Evolutionary conservation across 176 grass and related monocot genomes (phyloP), one percentile per base, ranked within the genome.

Genomic region (Elymus sibiricus): DNA sequence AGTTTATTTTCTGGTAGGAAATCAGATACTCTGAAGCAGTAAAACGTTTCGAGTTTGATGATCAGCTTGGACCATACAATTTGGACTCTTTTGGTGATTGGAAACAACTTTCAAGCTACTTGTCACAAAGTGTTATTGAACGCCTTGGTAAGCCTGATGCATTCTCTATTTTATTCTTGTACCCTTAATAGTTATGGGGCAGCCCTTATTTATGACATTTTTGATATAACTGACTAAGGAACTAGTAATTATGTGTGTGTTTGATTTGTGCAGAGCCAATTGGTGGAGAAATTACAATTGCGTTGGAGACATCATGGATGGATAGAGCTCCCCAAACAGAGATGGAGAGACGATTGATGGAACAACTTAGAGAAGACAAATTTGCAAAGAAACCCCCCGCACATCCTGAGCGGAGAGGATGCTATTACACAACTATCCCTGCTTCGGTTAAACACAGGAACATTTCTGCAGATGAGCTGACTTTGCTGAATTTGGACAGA

Each of bases 361-460:
- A 95, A 28, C 93, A 98, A 78, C 73, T 98, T 72, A 95, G 32
- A 86, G 27, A 85, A 38, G 82, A 24, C 59, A 95, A 90, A n/a
- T 98, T 91, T 59, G 79, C 89, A 82, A 89, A 93, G 29, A 73
- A 88, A 70, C 53, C 59, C 87, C 78, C 68, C n/a, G 55, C 87
- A 68, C 77, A 64, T 32, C 79, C 77, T 84, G 78, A 89, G 79
- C 74, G 35, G 72, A 93, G 70, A 88, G 88, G 95, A 67, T 95
- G 93, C 90, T 98, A 95, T 76, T 95, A 93, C 40, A 94, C 95
- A 84, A 76, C 63, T 78, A 95, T 98, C 84, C 95, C 95, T 76
- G 74, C 80, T 89, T 82, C 92, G 67, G 68, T 98, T 72, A 98
- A 93, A 83, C 84, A 90, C 74, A 90, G 77, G 72, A 79, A 84